Evolutionary conservation across 2,329 filamentous ascomycete species (phyloP).

Genomic region (Zasmidium cellare): DNA sequence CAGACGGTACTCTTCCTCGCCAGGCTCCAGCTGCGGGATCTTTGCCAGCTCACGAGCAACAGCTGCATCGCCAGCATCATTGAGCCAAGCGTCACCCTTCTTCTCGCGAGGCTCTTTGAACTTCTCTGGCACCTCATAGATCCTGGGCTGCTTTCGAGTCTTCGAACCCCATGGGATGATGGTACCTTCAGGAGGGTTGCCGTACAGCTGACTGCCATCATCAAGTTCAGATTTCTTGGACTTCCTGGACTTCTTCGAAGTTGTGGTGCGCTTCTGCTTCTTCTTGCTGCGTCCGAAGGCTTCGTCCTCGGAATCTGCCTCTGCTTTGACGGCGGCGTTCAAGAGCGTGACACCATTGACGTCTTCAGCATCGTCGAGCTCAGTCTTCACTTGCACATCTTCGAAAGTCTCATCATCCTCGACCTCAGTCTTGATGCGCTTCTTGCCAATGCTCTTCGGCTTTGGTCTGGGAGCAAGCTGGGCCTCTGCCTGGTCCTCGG

Average conservation of each 20-base stretch:
- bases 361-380: background rate
- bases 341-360: background rate
- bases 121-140: conserved; percentile 2
- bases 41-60: conserved; percentile 4
- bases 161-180: conserved; percentile 1
- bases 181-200: conserved; percentile 8
- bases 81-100: conserved; percentile 10
- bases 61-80: conserved; percentile 14
- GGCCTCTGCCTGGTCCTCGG: conserved; percentile 21
- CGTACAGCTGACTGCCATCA: conserved; percentile 8
- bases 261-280: conserved; percentile 11
- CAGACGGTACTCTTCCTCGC: conserved; percentile 28
- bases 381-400: too few relatives aligned
- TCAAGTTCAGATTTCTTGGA: conserved; percentile 6
- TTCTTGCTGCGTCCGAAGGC: conserved; percentile 2
- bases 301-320: background rate
- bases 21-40: conserved; percentile 11
- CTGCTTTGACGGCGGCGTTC: background rate
- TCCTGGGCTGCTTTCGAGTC: conserved; percentile 2
- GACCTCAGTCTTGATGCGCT: conserved; percentile 1
- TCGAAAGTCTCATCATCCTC: background rate
- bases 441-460: conserved; percentile 1
- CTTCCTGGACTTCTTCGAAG: conserved; percentile 12
- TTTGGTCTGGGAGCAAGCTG: background rate
- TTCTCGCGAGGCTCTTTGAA: background rate